phyloP scores from a whole-genome alignment of 257 asterid genomes.

The Solanum dulcamara region DNA sequence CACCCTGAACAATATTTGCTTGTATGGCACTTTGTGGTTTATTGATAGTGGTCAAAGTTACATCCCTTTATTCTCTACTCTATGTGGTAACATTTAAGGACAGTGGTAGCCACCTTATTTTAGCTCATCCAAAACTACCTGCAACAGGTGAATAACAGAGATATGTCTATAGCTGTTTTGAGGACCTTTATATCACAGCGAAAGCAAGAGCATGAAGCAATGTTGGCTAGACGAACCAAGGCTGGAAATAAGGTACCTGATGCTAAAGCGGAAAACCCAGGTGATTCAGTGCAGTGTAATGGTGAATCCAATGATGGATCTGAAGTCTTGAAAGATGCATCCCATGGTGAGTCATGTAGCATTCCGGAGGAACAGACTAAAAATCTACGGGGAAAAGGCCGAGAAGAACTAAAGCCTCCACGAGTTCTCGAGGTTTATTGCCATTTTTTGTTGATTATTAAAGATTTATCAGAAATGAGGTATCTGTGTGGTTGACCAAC shows the following conservation, averaged over 20 bases:
- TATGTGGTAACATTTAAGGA: background rate
- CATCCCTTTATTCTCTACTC: background rate
- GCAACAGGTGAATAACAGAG: slow-evolving; percentile 84
- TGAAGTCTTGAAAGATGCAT: slow-evolving; percentile 25
- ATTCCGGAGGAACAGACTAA: slow-evolving; percentile 20
- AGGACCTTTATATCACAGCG: slow-evolving; percentile 65
- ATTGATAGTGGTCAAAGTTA: background rate
- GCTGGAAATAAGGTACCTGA: slow-evolving; percentile 25
- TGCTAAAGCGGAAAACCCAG: slow-evolving; percentile 14
- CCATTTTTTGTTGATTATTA: background rate
- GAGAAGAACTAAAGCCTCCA: slow-evolving; percentile 48
- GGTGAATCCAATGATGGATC: slow-evolving; percentile 35
- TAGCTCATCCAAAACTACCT: slow-evolving; percentile 1
- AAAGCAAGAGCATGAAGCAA: slow-evolving; percentile 54
- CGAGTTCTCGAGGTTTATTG: slow-evolving; percentile 75
- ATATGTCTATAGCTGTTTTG: slow-evolving; percentile 91
- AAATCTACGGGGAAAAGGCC: slow-evolving; percentile 31
- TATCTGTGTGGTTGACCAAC: background rate
- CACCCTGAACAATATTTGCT: background rate
- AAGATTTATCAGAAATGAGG: background rate
- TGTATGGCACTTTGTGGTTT: background rate
- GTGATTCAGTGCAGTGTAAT: slow-evolving; percentile 13
- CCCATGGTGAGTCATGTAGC: slow-evolving; percentile 30
- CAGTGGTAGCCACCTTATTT: background rate
- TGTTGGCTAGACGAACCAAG: slow-evolving; percentile 35